Base-by-base conservation (phyloP, 169 alveolate genomes). In the Babesia ovis region DNA sequence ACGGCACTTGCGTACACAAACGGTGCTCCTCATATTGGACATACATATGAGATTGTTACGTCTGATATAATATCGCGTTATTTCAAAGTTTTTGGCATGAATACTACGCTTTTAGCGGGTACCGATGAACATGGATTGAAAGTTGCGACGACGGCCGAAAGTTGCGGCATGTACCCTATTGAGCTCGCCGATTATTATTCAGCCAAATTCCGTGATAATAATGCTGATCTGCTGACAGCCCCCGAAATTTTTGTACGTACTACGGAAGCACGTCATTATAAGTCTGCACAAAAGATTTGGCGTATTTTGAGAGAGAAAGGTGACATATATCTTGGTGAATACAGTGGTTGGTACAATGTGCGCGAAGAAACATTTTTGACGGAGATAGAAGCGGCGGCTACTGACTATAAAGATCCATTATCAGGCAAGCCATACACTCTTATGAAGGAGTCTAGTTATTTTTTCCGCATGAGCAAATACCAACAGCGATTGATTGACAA, bases 21-120 rank as follows among this genome's bases (percentile, higher is more conserved):
- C 74, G 98, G 98, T 9, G 91, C 85, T 27, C 98, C 98, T 2
- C 98, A 95, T 76, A 92, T 95, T 59, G 98, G 98, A 0, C 98
- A 95, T 79, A 98, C 93, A 39, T 86, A 90, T 64, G 94, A 87
- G 72, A 79, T 85, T 37, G 89, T 86, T 16, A 31, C 83, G n/a
- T 90, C 85, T 69, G 96, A 92, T 53, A 85, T 85, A 6, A 31
- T 86, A 3, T 82, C 85, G 14, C 85, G 98, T 66, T 92, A 71
- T 54, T 91, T 93, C 56, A 87, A 86, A 43, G 59, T 86, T 42
- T 71, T 73, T 45, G 97, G 97, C 32, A 73, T 88, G 70, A 75
- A 86, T 25, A 90, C 93, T 0, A 85, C 84, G 53, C 93, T 94
- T 56, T 66, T 90, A 57, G 90, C 97, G 6, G 98, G 98, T 25